Conservation (phyloP, 129 eudicot genomes). For the Lactuca saligna region DNA sequence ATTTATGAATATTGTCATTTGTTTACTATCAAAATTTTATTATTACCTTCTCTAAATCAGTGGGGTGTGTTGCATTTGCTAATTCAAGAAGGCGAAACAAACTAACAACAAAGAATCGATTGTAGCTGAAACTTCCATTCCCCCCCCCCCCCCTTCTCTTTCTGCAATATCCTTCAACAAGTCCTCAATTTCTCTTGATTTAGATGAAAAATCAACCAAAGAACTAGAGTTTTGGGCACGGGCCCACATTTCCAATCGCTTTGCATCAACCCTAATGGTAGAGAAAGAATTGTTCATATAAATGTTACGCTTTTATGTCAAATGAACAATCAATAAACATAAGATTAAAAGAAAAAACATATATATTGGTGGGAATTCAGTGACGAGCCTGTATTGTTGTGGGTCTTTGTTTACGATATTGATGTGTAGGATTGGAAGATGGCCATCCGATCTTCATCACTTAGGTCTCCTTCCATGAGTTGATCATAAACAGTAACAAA, state of each 20-base stretch:
- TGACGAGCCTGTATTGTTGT: constrained; percentile 61
- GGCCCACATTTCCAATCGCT: constrained; percentile 86
- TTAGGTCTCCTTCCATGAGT: constrained; percentile 94
- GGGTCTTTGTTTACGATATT: constrained; percentile 84
- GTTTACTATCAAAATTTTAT: no score
- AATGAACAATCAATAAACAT: background rate
- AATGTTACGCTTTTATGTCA: background rate
- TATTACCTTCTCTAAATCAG: constrained; percentile 77
- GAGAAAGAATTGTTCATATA: background rate
- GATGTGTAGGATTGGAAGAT: constrained; percentile 81
- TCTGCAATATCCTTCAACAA: constrained; percentile 82
- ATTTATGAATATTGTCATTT: no score
- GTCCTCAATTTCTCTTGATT: constrained; percentile 70
- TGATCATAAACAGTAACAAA: constrained; percentile 94
- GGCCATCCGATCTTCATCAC: constrained; percentile 75
- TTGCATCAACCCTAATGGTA: constrained; percentile 67
- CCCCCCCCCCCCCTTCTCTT: constrained; percentile 81
- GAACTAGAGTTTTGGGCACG: constrained; percentile 61
- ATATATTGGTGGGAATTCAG: background rate
- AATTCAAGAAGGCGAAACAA: constrained; percentile 91
- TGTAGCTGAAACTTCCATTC: constrained; percentile 81
- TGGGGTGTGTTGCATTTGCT: constrained; percentile 82
- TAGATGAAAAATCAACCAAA: constrained; percentile 78
- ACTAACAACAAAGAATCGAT: constrained; percentile 95
- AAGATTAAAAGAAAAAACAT: background rate